Evolutionary conservation across 306 rosid species (phyloP), one percentile per base, ranked within the genome.

Genomic region (Rosa lucieae): DNA sequence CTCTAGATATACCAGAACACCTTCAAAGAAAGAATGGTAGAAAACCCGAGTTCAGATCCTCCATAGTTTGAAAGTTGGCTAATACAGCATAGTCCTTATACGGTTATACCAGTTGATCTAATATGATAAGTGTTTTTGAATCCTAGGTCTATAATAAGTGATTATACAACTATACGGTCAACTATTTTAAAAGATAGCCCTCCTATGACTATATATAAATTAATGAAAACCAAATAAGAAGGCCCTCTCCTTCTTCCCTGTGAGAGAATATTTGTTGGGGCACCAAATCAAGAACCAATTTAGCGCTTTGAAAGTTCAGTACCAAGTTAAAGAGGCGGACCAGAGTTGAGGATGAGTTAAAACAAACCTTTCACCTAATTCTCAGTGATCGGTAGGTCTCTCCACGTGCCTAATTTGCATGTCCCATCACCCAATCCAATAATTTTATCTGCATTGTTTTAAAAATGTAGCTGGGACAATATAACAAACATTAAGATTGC

Each of bases 291-390:
- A 39, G 11, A 43, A 43, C 73, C 52, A 68, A 5, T 68, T n/a
- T 10, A 4, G 18, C 20, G 3, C 52, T 43, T 68, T 68, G 73
- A 68, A 68, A 68, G 73, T 68, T 68, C 51, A 68, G 73, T 68
- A 68, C 53, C n/a, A 63, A 32, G 68, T 63, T 9, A 5, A 12
- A 4, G 3, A 29, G 20, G n/a, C 20, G 6, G 70, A 37, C 23
- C 47, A 67, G 71, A 17, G 8, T 39, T 32, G 47, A 39, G 47
- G 70, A 21, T 35, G 70, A 35, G 70, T 3, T 35, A 35, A 13
- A 66, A 66, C 18, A 29, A 62, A 66, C 23, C 23, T 39, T 65
- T 9, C 71, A 67, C 48, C 71, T 67, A 67, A 39, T 39, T 37
- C 69, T 63, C 43, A 32, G 0, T 63, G 43, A 67, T 67, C 71